Percentiles rank a stretch among this genome's conserved stretches.
Conservation (phyloP, 441 rosid species). For the Kokia cookei region DNA sequence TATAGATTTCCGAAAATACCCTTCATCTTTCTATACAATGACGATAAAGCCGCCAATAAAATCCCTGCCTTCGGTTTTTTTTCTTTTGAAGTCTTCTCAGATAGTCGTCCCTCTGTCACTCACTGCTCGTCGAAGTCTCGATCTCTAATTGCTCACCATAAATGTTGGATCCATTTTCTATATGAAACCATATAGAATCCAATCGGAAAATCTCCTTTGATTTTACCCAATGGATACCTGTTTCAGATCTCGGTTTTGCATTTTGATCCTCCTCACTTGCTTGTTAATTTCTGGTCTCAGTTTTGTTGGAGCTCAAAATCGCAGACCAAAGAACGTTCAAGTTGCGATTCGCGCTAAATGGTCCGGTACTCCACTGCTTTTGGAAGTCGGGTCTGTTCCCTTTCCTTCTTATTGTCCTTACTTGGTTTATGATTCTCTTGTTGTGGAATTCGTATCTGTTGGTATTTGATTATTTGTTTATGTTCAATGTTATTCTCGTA, state of each 20-base stretch:
- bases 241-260: slow-evolving; percentile 56
- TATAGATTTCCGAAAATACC: neutral
- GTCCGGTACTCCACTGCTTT: slow-evolving; percentile 95
- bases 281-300: slow-evolving; percentile 27
- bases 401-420: neutral
- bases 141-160: slow-evolving; percentile 3
- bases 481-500: neutral
- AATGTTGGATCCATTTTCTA: slow-evolving; percentile 22
- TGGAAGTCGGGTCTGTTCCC: slow-evolving; percentile 82
- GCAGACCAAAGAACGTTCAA: slow-evolving; percentile 88
- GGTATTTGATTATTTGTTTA: neutral
- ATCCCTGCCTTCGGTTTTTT: neutral
- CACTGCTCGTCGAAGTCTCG: neutral
- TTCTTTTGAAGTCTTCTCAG: neutral
- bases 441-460: neutral
- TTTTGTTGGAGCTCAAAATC: slow-evolving; percentile 55
- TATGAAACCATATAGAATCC: neutral
- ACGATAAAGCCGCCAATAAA: neutral
- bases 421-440: neutral
- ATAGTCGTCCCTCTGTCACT: neutral
- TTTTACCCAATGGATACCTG: slow-evolving; percentile 36
- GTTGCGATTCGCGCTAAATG: slow-evolving; percentile 89
- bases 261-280: slow-evolving; percentile 33
- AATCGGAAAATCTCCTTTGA: neutral
- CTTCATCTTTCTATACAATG: neutral